A percentile compares a stretch with the other conserved stretches of the same genome.
Conservation (phyloP, 176 grass and related monocot genomes). For the Aegilops tauschii region DNA sequence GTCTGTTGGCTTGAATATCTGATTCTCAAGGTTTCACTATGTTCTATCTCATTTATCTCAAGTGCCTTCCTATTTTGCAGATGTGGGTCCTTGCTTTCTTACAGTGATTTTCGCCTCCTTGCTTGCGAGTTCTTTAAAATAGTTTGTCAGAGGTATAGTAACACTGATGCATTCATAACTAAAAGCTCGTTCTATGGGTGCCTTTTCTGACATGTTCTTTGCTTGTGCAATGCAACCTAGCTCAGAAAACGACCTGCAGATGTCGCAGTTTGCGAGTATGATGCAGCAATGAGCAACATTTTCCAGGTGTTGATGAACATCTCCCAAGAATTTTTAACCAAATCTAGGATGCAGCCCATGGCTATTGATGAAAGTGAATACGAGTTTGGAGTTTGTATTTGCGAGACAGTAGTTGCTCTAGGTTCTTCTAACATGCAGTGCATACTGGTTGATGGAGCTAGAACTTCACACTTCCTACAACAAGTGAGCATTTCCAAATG, state of each 20-base stretch:
- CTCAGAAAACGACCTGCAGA: slow-evolving; percentile 86
- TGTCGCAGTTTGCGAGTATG: slow-evolving; percentile 73
- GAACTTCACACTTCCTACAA: slow-evolving; percentile 76
- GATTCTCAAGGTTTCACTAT: neutral
- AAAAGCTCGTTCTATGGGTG: slow-evolving; percentile 6
- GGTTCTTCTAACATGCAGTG: slow-evolving; percentile 98
- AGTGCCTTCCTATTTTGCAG: slow-evolving; percentile 40
- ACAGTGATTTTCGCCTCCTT: slow-evolving; percentile 90
- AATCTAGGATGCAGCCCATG: slow-evolving; percentile 53
- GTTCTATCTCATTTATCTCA: slow-evolving; percentile 22
- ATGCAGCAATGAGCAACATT: slow-evolving; percentile 75
- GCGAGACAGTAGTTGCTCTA: slow-evolving; percentile 89
- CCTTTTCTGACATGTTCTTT: slow-evolving; percentile 28
- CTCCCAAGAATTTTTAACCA: slow-evolving; percentile 80
- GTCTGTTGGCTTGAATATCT: slow-evolving; percentile 42
- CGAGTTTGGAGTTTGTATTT: slow-evolving; percentile 77
- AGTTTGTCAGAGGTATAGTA: slow-evolving; percentile 82
- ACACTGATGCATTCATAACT: slow-evolving; percentile 5
- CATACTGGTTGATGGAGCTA: slow-evolving; percentile 69
- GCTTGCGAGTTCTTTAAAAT: slow-evolving; percentile 96
- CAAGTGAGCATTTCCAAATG: slow-evolving; percentile 57
- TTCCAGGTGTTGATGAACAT: slow-evolving; percentile 91
- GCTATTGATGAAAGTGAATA: slow-evolving; percentile 82
- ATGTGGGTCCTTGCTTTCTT: slow-evolving; percentile 77
- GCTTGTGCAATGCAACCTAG: slow-evolving; percentile 19